A percentile compares a stretch with the other conserved stretches of the same genome.
Conservation (phyloP, 2,329 filamentous ascomycete species). For the Clonostachys solani region DNA sequence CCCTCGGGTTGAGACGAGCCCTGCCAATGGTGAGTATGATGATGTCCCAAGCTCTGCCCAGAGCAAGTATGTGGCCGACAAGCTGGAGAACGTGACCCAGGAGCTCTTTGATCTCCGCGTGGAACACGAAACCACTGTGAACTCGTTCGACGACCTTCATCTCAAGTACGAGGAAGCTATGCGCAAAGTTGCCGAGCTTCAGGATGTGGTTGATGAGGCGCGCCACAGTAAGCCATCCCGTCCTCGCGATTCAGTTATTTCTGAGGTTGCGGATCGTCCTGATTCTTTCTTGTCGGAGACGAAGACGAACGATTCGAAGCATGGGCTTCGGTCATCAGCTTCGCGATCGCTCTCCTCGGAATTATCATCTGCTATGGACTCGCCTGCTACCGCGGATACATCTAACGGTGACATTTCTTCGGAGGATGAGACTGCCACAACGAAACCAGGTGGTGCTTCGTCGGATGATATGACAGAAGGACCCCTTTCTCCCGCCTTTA, state of each 20-base stretch:
- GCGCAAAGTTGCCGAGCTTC: constrained; percentile 75
- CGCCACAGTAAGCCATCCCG: constrained; percentile 49
- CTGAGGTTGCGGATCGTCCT: constrained; percentile 46
- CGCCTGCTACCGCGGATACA: constrained; percentile 59
- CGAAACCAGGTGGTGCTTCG: constrained; percentile 31
- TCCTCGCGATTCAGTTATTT: constrained; percentile 52
- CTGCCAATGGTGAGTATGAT: constrained; percentile 2
- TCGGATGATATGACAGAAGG: constrained; percentile 29
- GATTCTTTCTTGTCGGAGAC: constrained; percentile 82
- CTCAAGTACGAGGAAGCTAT: constrained; percentile 90
- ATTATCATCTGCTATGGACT: constrained; percentile 81
- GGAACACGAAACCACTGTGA: constrained; percentile 81
- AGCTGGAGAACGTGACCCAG: constrained; percentile 85
- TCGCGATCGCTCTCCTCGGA: constrained; percentile 93
- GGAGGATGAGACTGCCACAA: constrained; percentile 35
- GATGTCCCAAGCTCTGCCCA: constrained; percentile 65
- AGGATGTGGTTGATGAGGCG: constrained; percentile 79
- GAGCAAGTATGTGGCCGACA: constrained; percentile 82
- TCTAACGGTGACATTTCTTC: constrained; percentile 49
- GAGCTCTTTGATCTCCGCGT: constrained; percentile 87
- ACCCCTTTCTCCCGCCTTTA: constrained; percentile 8
- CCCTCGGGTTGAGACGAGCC: not conserved
- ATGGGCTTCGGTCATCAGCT: constrained; percentile 59
- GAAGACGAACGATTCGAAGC: constrained; percentile 67
- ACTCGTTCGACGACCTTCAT: constrained; percentile 76